Conservation (phyloP, 78 protist genomes). For the Pigoraptor vietnamica region DNA sequence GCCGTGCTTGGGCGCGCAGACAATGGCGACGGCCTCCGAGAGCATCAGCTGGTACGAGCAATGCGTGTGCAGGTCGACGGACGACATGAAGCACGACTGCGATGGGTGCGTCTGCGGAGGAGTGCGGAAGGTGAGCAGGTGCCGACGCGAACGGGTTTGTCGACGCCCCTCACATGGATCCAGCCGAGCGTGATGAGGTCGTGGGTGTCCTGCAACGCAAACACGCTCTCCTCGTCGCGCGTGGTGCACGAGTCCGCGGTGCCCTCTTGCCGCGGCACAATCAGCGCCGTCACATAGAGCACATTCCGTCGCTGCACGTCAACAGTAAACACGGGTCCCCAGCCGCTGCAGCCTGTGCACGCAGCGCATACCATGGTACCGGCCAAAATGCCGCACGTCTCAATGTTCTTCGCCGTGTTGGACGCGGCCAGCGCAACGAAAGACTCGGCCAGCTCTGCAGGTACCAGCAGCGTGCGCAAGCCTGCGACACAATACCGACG, state of each 20-base stretch:
- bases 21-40: conserved; percentile 64
- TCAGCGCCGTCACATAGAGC: conserved; percentile 45
- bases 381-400: conserved; percentile 60
- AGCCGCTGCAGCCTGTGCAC: too few species aligned
- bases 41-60: conserved; percentile 60
- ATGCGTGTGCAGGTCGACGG: conserved; percentile 74
- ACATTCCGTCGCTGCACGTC: conserved; percentile 16
- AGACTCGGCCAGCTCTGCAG: conserved; percentile 8
- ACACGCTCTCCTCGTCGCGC: conserved; percentile 53
- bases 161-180: too few species aligned
- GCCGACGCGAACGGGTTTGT: not conserved
- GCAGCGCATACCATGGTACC: conserved; percentile 29
- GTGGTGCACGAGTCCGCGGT: conserved; percentile 59
- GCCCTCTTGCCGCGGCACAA: conserved; percentile 66
- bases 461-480: not conserved
- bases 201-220: conserved; percentile 40
- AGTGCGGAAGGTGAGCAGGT: not conserved
- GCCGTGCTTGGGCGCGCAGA: conserved; percentile 52
- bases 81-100: conserved; percentile 58
- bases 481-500: not conserved
- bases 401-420: conserved; percentile 43
- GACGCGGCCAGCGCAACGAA: conserved; percentile 40
- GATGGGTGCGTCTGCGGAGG: not conserved
- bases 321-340: too few species aligned
- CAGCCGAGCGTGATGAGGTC: conserved; percentile 69